Evolutionary conservation across 2,329 filamentous ascomycete species (phyloP).

Genomic region (Colletotrichum orchidophilum): DNA sequence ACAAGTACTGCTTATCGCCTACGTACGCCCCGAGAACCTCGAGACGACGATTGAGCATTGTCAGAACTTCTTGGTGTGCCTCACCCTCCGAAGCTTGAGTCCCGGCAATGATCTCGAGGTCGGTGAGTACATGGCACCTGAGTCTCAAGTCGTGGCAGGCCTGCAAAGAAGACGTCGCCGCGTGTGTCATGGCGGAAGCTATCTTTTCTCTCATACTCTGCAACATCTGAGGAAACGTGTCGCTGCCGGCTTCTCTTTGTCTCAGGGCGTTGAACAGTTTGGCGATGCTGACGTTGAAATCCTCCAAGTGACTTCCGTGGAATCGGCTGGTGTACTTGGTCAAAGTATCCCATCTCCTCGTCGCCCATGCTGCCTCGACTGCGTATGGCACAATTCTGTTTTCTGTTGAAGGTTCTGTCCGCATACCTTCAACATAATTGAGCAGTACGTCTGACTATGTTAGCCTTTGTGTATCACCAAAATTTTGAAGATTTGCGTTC

Average conservation of each 20-base stretch:
- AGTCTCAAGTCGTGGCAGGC: constrained; percentile 86
- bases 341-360: constrained; percentile 81
- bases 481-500: constrained; percentile 35
- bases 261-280: constrained; percentile 64
- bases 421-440: constrained; percentile 85
- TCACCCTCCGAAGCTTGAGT: constrained; percentile 51
- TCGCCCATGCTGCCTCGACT: constrained; percentile 92
- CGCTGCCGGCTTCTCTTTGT: constrained; percentile 59
- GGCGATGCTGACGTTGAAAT: constrained; percentile 88
- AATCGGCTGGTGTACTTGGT: constrained; percentile 70
- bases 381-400: constrained; percentile 82
- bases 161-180: constrained; percentile 82
- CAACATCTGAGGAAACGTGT: constrained; percentile 66
- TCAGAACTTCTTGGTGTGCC: constrained; percentile 54
- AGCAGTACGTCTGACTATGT: constrained; percentile 76
- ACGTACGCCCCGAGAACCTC: constrained; percentile 89
- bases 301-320: constrained; percentile 60
- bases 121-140: constrained; percentile 86
- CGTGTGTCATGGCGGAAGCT: constrained; percentile 77
- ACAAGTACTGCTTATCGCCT: constrained; percentile 90
- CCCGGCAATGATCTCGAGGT: constrained; percentile 80
- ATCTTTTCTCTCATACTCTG: constrained; percentile 74
- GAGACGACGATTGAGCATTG: constrained; percentile 78
- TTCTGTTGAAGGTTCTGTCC: constrained; percentile 59
- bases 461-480: background rate